Base-by-base conservation (phyloP, 1,284 basidiomycete species). In the Clitocybe nebularis region DNA sequence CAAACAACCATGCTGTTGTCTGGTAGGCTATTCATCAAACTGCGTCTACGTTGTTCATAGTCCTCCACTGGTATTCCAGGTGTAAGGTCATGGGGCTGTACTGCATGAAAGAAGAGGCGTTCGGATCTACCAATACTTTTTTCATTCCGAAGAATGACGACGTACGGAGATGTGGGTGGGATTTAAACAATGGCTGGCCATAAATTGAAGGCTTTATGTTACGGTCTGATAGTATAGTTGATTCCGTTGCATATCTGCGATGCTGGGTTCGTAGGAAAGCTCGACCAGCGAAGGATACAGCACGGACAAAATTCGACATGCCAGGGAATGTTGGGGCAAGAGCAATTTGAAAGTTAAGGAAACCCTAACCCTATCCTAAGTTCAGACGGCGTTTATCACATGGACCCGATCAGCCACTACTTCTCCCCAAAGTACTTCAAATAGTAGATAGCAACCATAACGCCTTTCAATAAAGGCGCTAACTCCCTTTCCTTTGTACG, bases 61-160 rank as follows among this genome's bases (percentile, higher is more conserved):
- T 99, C 96, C 17, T 72, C 64, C 5, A 72, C 69, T 1, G 84
- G 72, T 46, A 99, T 90, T 7, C 93, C 94, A 0, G 91, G 86
- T 0, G 93, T 97, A 17, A 94, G 70, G 51, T 97, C 88, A 41
- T 78, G 67, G 5, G 68, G 60, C 37, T 64, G 57, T 20, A 90
- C 74, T 69, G 43, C 0, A n/a, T n/a, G n/a, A n/a, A n/a, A n/a
- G n/a, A n/a, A n/a, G n/a, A n/a, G n/a, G n/a, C n/a, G n/a, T n/a
- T n/a, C n/a, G n/a, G n/a, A n/a, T n/a, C n/a, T n/a, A n/a, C n/a
- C n/a, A n/a, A n/a, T n/a, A n/a, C n/a, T n/a, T n/a, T n/a, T n/a
- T n/a, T n/a, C n/a, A n/a, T n/a, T n/a, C n/a, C n/a, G n/a, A n/a
- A n/a, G n/a, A n/a, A n/a, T n/a, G n/a, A n/a, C n/a, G 6, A 58